A percentile compares a stretch with the other conserved stretches of the same genome.
Evolutionary conservation across 2,329 filamentous ascomycete genomes (phyloP).

Genomic region (Cercospora sp.): DNA sequence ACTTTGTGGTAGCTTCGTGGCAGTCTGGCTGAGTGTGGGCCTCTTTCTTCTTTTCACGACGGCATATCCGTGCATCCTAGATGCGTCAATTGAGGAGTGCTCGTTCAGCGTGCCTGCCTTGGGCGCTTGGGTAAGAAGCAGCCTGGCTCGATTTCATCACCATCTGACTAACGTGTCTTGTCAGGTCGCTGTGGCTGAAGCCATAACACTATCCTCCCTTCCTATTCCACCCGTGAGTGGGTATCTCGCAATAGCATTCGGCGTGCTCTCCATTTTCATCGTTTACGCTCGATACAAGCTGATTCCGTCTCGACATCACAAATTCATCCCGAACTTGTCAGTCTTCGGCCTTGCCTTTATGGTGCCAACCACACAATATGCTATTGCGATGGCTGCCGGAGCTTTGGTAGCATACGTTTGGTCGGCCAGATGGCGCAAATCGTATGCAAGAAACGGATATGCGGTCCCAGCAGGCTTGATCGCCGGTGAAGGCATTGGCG

Average conservation of each 20-base stretch:
- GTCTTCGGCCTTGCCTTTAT: constrained; percentile 59
- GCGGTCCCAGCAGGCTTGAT: constrained; percentile 60
- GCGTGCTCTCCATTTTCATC: constrained; percentile 50
- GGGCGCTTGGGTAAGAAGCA: constrained; percentile 50
- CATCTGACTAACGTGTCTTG: neutral
- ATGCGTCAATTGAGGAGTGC: constrained; percentile 51
- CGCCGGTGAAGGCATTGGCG: constrained; percentile 61
- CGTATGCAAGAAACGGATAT: constrained; percentile 46
- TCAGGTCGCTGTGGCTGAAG: constrained; percentile 59
- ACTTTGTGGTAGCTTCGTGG: constrained; percentile 59
- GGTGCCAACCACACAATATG: constrained; percentile 56
- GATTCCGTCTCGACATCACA: constrained; percentile 50
- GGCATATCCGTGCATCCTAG: constrained; percentile 64
- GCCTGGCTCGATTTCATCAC: neutral
- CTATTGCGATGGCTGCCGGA: constrained; percentile 57
- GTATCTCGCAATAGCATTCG: constrained; percentile 57
- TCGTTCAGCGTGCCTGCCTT: constrained; percentile 63
- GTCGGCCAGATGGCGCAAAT: constrained; percentile 29
- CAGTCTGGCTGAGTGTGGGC: constrained; percentile 63
- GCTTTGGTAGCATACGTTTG: constrained; percentile 54
- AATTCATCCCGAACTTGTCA: constrained; percentile 60
- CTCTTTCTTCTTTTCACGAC: constrained; percentile 65
- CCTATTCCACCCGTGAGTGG: constrained; percentile 58
- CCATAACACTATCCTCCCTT: constrained; percentile 57
- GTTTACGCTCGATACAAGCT: constrained; percentile 54